phyloP scores from a whole-genome alignment of 164 flowering plant genomes.

The Tetracentron sinense region DNA sequence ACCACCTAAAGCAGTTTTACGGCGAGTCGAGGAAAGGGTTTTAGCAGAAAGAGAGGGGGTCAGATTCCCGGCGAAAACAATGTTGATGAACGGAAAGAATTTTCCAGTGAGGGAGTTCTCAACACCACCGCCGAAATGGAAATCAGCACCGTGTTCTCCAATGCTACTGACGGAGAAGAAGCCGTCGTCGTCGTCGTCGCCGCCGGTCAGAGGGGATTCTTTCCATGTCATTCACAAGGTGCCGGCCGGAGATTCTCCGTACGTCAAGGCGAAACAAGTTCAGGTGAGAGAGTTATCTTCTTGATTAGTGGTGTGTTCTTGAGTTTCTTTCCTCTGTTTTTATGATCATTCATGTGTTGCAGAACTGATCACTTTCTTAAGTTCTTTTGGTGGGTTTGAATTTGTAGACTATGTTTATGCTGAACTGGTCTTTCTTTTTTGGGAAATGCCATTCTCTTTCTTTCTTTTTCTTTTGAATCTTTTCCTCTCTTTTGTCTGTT shows the following conservation, averaged over 20 bases:
- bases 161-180: constrained; percentile 33
- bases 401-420: neutral
- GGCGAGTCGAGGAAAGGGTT: neutral
- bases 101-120: constrained; percentile 29
- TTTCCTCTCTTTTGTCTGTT: no score
- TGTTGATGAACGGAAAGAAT: constrained; percentile 13
- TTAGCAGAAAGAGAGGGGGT: neutral
- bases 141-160: constrained; percentile 15
- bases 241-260: constrained; percentile 76
- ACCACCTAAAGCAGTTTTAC: neutral
- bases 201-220: constrained; percentile 27
- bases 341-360: neutral
- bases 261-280: constrained; percentile 81
- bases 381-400: neutral
- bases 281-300: constrained; percentile 45
- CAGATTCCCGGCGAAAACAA: constrained; percentile 1
- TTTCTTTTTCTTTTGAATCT: no score
- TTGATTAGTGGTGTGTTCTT: neutral
- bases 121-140: constrained; percentile 44
- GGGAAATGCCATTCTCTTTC: neutral
- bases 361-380: neutral
- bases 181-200: constrained; percentile 17
- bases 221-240: constrained; percentile 67
- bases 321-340: neutral
- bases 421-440: neutral